Conservation (phyloP, 768 basidiomycete genomes). For the Boletus sensibilis region DNA sequence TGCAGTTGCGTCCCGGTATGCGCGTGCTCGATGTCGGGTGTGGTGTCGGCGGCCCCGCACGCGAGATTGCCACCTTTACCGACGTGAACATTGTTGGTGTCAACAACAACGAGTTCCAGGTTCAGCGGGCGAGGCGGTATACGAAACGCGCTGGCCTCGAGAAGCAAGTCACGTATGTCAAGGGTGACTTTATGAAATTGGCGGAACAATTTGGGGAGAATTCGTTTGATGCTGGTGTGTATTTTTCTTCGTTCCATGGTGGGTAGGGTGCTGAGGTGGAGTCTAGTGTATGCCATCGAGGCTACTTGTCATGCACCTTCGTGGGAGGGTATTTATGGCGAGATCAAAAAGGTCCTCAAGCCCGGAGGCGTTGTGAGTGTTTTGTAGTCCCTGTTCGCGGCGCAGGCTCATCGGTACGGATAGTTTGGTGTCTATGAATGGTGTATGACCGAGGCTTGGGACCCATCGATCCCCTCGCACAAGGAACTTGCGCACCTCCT, state of each 20-base stretch:
- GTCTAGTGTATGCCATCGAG: slow-evolving; percentile 90
- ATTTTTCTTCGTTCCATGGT: neutral
- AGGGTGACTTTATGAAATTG: slow-evolving; percentile 97
- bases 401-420: neutral
- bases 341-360: slow-evolving; percentile 92
- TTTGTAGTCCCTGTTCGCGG: neutral
- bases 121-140: slow-evolving; percentile 81
- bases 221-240: slow-evolving; percentile 89
- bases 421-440: slow-evolving; percentile 99
- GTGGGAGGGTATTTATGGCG: slow-evolving; percentile 92
- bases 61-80: slow-evolving; percentile 90
- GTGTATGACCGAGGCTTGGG: slow-evolving; percentile 97
- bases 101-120: slow-evolving; percentile 97
- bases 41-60: slow-evolving; percentile 95
- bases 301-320: slow-evolving; percentile 95
- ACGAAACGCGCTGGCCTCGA: slow-evolving; percentile 74
- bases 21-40: slow-evolving; percentile 97
- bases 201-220: slow-evolving; percentile 88
- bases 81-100: slow-evolving; percentile 82
- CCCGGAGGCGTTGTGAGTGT: slow-evolving; percentile 87
- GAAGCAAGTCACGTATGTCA: slow-evolving; percentile 76
- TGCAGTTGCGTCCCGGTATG: slow-evolving; percentile 86
- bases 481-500: slow-evolving; percentile 89
- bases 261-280: slow-evolving; percentile 4
- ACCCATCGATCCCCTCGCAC: slow-evolving; percentile 81